Evolutionary conservation across 2,329 filamentous ascomycete genomes (phyloP).

Genomic region (Cucurbitaria berberidis): DNA sequence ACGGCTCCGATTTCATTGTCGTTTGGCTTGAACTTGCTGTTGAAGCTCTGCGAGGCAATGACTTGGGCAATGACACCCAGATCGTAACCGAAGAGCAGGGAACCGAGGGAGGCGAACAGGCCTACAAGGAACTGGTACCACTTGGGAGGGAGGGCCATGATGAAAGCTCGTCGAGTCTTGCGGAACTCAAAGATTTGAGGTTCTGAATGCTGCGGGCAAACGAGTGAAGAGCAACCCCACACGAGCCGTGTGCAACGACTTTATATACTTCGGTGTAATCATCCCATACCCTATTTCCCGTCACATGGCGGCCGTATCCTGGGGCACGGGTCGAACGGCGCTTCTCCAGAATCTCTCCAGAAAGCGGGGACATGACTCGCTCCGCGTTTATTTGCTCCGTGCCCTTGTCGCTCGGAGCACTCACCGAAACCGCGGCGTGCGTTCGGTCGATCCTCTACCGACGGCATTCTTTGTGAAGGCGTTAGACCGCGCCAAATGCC

Average conservation of each 20-base stretch:
- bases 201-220: conserved; percentile 12
- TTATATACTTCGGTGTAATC: conserved; percentile 30
- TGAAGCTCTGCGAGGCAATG: conserved; percentile 55
- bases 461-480: conserved; percentile 1
- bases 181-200: conserved; percentile 4
- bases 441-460: conserved; percentile 21
- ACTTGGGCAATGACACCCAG: conserved; percentile 66
- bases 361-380: conserved; percentile 21
- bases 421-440: conserved; percentile 15
- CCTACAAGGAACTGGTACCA: conserved; percentile 67
- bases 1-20: conserved; percentile 66
- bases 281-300: conserved; percentile 2
- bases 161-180: conserved; percentile 18
- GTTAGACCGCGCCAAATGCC: conserved; percentile 7
- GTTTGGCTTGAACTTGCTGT: conserved; percentile 48
- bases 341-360: conserved; percentile 24
- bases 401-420: conserved; percentile 10
- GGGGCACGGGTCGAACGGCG: conserved; percentile 14
- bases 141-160: conserved; percentile 62
- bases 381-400: conserved; percentile 21
- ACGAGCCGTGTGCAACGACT: conserved; percentile 10
- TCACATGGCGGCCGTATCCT: conserved; percentile 14
- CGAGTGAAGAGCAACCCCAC: conserved; percentile 10
- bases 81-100: conserved; percentile 65
- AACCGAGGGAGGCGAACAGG: conserved; percentile 65